Evolutionary conservation across 2,329 filamentous ascomycete species (phyloP), one percentile per base, ranked within the genome.

Genomic region (Calonectria fujianensis): DNA sequence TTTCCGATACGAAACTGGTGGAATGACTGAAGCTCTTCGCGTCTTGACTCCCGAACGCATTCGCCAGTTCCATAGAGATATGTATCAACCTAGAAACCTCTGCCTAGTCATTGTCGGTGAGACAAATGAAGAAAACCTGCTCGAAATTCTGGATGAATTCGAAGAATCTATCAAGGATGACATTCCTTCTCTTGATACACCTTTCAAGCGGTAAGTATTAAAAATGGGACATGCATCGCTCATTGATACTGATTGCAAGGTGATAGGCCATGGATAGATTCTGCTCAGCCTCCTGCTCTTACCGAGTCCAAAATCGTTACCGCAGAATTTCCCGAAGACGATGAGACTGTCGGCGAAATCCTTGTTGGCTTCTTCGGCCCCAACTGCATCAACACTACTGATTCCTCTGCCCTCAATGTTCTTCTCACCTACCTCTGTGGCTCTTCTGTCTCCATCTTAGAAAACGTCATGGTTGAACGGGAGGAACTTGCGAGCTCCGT

Each of bases 51-150:
- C 96, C 2, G 94, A 98, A 68, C 93, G 96, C 50, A 99, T 99
- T 78, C 93, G 97, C n/a, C 92, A 93, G 73, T 99, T 98, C 81
- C 97, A 99, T 84, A 93, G 93, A 76, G 94, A 96, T 77, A 98
- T 99, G 96, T 99, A 99, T 82, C 96, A 98, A 83, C 97, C 97
- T 4, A 96, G 96, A 83, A 99, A 99, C 82, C 88, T 99, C 74
- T 97, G 96, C 77, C 87, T 99, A 35, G 91, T 98, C 32, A 92
- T 99, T 74, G 94, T 97, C n/a, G 97, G 97, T 54, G 96, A 98
- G 84, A 92, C 98, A 2, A 93, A 98, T 82, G 95, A 98, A 82
- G 87, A 91, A 0, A 90, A 97, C 80, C 90, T 99, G 73, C 87
- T 98, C 29, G 86, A 93, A 39, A 95, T 97, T 61, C 87, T 99